These are phyloP conservation scores for Amanita subjunquillea DNA, from an alignment of 768 basidiomycete species.

Conservation along the genomic window DNA sequence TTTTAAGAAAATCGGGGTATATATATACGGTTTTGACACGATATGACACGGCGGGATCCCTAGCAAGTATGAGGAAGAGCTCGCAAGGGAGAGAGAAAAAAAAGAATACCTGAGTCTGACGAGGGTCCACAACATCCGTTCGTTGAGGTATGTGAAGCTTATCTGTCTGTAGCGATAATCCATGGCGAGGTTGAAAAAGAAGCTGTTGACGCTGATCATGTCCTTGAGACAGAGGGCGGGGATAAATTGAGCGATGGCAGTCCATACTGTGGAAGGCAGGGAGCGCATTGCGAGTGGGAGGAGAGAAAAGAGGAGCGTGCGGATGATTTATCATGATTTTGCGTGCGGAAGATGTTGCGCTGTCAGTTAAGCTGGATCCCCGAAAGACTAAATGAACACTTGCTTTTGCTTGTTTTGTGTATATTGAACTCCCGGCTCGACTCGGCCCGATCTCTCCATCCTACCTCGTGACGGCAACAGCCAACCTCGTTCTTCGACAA, in stretches of 20 bases:
- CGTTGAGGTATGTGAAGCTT: slow-evolving; percentile 38
- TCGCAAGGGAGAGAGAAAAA: neutral
- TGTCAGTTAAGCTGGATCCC: neutral
- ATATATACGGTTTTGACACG: slow-evolving; percentile 38
- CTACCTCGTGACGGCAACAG: too few species aligned
- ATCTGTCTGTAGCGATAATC: slow-evolving; percentile 37
- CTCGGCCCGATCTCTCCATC: too few species aligned
- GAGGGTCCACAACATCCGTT: slow-evolving; percentile 31
- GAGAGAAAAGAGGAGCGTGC: neutral
- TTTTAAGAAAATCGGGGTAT: slow-evolving; percentile 38
- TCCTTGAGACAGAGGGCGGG: slow-evolving; percentile 21
- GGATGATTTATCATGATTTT: neutral
- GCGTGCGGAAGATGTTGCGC: neutral
- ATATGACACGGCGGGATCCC: slow-evolving; percentile 37
- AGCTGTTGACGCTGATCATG: slow-evolving; percentile 26
- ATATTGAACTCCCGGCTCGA: neutral
- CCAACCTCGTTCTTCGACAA: too few species aligned
- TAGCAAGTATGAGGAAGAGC: slow-evolving; percentile 9
- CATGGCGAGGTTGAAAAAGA: slow-evolving; percentile 31
- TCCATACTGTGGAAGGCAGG: slow-evolving; percentile 26
- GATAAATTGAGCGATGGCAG: slow-evolving; percentile 23
- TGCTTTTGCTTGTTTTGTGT: too few species aligned
- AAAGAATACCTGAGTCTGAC: slow-evolving; percentile 24
- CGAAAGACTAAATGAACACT: neutral
- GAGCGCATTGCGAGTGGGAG: neutral